A percentile compares a stretch with the other conserved stretches of the same genome.
Conservation (phyloP, 2,329 filamentous ascomycete genomes). For the Boeremia lycopersici region DNA sequence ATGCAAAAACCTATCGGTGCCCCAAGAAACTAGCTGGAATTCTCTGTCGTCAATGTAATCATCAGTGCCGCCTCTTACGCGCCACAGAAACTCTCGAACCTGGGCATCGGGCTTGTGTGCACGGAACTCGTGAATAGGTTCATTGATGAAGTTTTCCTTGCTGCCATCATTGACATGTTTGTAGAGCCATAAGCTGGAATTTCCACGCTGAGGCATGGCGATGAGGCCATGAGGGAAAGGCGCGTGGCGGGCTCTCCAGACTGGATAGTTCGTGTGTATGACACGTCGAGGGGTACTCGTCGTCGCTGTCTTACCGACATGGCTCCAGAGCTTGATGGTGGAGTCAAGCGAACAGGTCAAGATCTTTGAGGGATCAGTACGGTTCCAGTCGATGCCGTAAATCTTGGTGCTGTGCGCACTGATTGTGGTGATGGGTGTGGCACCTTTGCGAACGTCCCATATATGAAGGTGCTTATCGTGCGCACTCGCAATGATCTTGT, state of each 20-base stretch:
- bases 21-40: conserved; percentile 93
- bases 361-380: conserved; percentile 72
- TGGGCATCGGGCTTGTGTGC: conserved; percentile 61
- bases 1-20: conserved; percentile 80
- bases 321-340: conserved; percentile 94
- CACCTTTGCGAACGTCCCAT: conserved; percentile 85
- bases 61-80: conserved; percentile 69
- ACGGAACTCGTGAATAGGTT: conserved; percentile 55
- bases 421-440: conserved; percentile 80
- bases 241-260: conserved; percentile 89
- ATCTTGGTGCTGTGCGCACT: conserved; percentile 91
- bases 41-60: conserved; percentile 81
- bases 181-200: conserved; percentile 84
- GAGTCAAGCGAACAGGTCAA: conserved; percentile 90
- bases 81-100: conserved; percentile 92
- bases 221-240: conserved; percentile 86
- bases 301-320: conserved; percentile 62
- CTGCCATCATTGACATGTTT: conserved; percentile 62
- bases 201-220: conserved; percentile 90
- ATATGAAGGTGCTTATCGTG: conserved; percentile 88
- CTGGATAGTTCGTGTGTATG: conserved; percentile 81
- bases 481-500: conserved; percentile 86
- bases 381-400: conserved; percentile 94
- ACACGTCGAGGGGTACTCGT: conserved; percentile 57
- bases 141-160: conserved; percentile 26